phyloP scores from a whole-genome alignment of 495 filamentous ascomycete species.

The Staphylotrichum tortipilum region DNA sequence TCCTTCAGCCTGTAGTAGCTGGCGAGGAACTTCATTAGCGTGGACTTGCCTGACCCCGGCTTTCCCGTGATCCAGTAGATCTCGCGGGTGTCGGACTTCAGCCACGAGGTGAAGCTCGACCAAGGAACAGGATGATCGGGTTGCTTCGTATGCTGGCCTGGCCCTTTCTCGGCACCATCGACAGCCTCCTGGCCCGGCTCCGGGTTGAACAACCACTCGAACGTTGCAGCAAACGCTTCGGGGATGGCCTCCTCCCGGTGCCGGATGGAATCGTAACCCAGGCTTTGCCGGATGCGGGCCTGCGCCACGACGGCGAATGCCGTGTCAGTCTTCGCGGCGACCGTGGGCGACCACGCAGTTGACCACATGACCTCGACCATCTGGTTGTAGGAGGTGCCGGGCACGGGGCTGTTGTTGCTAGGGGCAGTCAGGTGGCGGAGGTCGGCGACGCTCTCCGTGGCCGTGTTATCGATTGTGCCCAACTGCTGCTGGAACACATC shows the following conservation, averaged over 20 bases:
- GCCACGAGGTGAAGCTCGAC: background rate
- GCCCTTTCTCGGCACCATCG: too few relatives aligned
- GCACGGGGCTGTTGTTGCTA: too few relatives aligned
- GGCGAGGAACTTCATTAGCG: slow-evolving; percentile 2
- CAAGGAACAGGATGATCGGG: too few relatives aligned
- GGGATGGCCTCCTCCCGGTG: background rate
- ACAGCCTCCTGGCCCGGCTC: too few relatives aligned
- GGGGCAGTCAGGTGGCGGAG: too few relatives aligned
- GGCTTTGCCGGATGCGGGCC: background rate
- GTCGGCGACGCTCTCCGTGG: too few relatives aligned
- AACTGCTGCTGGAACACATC: too few relatives aligned
- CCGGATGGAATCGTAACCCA: background rate
- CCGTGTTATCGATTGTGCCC: background rate
- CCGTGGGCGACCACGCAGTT: too few relatives aligned
- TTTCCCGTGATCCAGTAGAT: slow-evolving; percentile 7
- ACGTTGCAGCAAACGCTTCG: background rate
- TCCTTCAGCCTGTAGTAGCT: background rate
- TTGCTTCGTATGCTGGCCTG: too few relatives aligned
- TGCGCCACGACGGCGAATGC: background rate
- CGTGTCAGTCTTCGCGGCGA: too few relatives aligned
- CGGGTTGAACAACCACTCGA: background rate
- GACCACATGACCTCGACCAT: too few relatives aligned
- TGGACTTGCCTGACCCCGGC: slow-evolving; percentile 3
- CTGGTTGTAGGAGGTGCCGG: too few relatives aligned
- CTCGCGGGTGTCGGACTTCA: background rate